These are phyloP conservation scores for Forsythia suspensa DNA, from an alignment of 257 asterid species.

Conservation along the genomic window DNA sequence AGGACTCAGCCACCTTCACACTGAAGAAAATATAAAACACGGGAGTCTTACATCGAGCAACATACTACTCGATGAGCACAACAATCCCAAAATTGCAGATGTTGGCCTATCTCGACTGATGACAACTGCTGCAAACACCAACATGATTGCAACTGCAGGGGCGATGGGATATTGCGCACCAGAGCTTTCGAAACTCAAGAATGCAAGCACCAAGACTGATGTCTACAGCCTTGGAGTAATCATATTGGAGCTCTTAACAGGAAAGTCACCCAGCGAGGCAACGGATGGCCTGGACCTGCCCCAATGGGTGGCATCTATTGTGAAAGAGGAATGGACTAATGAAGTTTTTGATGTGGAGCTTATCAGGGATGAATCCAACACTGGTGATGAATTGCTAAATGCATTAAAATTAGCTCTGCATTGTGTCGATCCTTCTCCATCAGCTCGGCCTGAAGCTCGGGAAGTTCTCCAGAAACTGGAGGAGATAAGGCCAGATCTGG, in stretches of 20 bases:
- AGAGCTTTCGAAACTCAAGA: conserved; percentile 72
- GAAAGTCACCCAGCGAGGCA: conserved; percentile 87
- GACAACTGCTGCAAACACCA: conserved; percentile 48
- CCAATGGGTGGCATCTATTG: conserved; percentile 88
- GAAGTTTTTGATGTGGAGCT: conserved; percentile 88
- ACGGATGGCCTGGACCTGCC: conserved; percentile 82
- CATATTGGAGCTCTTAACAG: conserved; percentile 81
- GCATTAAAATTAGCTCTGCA: conserved; percentile 80
- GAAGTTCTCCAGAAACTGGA: conserved; percentile 71
- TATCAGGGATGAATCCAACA: conserved; percentile 60
- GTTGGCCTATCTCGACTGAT: conserved; percentile 44
- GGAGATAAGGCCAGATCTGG: conserved; percentile 61
- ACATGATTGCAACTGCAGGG: conserved; percentile 49
- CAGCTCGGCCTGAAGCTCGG: conserved; percentile 75
- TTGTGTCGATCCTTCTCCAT: conserved; percentile 85
- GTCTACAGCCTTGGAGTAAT: conserved; percentile 87
- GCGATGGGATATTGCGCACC: conserved; percentile 79
- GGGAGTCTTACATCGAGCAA: conserved; percentile 74
- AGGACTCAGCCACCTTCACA: conserved; percentile 70
- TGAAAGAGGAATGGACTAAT: conserved; percentile 92
- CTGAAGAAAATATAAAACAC: conserved; percentile 49
- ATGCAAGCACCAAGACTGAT: conserved; percentile 65
- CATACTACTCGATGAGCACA: conserved; percentile 61
- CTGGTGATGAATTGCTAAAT: conserved; percentile 73
- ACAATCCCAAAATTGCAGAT: conserved; percentile 65